Evolutionary conservation across 1,284 basidiomycete species (phyloP), one percentile per base, ranked within the genome.

Genomic region (Rhodotorula sp.): DNA sequence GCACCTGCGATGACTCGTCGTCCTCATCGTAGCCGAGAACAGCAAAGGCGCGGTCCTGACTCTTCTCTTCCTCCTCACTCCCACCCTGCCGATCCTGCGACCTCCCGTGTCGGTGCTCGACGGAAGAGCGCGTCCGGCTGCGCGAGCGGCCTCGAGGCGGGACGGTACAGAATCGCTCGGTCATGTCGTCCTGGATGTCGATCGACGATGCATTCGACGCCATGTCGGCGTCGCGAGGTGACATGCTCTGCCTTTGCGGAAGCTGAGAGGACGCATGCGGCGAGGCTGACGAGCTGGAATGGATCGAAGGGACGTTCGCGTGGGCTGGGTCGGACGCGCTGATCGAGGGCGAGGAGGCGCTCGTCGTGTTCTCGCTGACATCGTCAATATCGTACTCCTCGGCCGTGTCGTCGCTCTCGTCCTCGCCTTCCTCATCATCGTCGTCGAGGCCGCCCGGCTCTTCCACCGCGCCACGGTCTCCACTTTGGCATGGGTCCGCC

Each of bases 241-340:
- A 47, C 19, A 55, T 49, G 24, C 27, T n/a, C 49, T 34, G 15
- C 32, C 29, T 29, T 17, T 24, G 17, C 22, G 63, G n/a, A 55
- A 24, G 11, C 27, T 32, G 8, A 32, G 64, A 29, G 24, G 56
- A 4, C 77, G 30, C 13, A 89, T 92, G 63, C 91, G 80, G 19
- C 86, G 85, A 70, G 88, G 82, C 90, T 52, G 89, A 77, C 84
- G 53, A 66, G 15, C 34, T 61, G 64, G 66, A 56, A 9, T 39
- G 34, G 67, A 29, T 66, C 20, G 56, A 49, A 29, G 46, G 66
- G 19, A 36, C 30, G 13, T 29, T 29, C 17, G 34, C 34, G 36
- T 19, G n/a, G 4, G 46, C 27, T 3, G 59, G 59, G n/a, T 74
- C 66, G 27, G 54, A n/a, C 8, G 72, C 54, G 6, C 51, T 22